Conservation (phyloP, 805 yeast species). For the Metschnikowia picachoensis region DNA sequence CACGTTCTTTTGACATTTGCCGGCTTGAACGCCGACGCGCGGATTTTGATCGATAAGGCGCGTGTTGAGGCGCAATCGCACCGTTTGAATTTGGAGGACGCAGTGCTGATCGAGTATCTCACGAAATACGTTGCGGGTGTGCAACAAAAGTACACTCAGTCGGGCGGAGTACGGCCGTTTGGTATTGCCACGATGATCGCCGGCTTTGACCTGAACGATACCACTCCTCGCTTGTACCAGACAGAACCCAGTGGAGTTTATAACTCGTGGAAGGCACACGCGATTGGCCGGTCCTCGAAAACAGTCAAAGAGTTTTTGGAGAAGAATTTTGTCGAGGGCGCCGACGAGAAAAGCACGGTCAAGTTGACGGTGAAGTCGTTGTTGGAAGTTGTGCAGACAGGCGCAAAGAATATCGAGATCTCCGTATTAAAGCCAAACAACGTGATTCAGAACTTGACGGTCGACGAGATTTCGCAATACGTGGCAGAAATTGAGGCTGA, state of each 20-base stretch:
- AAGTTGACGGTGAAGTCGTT: slow-evolving; percentile 80
- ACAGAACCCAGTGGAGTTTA: slow-evolving; percentile 98
- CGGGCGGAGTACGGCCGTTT: slow-evolving; percentile 98
- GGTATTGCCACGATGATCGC: slow-evolving; percentile 94
- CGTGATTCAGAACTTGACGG: slow-evolving; percentile 53
- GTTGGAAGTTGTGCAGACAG: slow-evolving; percentile 96
- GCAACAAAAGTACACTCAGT: slow-evolving; percentile 94
- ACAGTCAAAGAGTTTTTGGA: slow-evolving; percentile 95
- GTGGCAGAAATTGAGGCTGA: slow-evolving; percentile 86
- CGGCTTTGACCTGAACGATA: slow-evolving; percentile 88
- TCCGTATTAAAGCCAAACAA: slow-evolving; percentile 76
- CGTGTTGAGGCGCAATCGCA: slow-evolving; percentile 96
- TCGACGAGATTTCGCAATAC: slow-evolving; percentile 67
- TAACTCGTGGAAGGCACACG: slow-evolving; percentile 97
- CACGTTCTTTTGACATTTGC: slow-evolving; percentile 94
- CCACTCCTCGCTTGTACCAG: slow-evolving; percentile 77
- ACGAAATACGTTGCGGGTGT: slow-evolving; percentile 97
- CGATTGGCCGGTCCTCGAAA: slow-evolving; percentile 92
- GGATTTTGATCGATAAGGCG: slow-evolving; percentile 91
- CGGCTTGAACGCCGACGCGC: slow-evolving; percentile 97
- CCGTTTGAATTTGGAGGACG: slow-evolving; percentile 88
- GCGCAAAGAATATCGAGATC: slow-evolving; percentile 93
- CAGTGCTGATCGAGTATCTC: slow-evolving; percentile 86
- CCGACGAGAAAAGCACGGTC: slow-evolving; percentile 66
- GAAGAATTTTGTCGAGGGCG: slow-evolving; percentile 68